A percentile compares a stretch with the other conserved stretches of the same genome.
Evolutionary conservation across 2,329 filamentous ascomycete species (phyloP).

Genomic region (Lachnellula willkommii): DNA sequence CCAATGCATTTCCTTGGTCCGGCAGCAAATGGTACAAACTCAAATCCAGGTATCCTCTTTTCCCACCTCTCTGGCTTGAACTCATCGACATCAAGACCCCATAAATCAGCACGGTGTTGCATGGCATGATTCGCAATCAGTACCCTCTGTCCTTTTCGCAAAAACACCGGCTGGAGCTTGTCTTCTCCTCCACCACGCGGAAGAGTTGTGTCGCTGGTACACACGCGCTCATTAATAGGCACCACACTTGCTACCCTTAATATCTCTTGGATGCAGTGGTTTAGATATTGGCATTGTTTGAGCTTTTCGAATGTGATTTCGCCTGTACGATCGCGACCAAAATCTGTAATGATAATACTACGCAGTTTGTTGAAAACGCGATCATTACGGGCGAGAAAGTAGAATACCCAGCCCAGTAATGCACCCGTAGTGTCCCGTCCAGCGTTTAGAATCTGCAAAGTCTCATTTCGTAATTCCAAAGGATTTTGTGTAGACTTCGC

Average conservation of each 20-base stretch:
- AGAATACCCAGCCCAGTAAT: constrained; percentile 44
- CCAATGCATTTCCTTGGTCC: constrained; percentile 42
- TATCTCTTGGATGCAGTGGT: constrained; percentile 30
- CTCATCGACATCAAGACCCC: constrained; percentile 51
- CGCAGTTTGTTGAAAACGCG: constrained; percentile 39
- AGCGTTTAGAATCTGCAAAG: constrained; percentile 37
- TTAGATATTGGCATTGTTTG: constrained; percentile 20
- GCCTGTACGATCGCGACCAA: constrained; percentile 26
- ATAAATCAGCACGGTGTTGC: constrained; percentile 48
- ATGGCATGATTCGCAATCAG: constrained; percentile 26
- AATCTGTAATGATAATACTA: constrained; percentile 32
- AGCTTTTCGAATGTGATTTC: constrained; percentile 12
- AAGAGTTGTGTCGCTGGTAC: constrained; percentile 38
- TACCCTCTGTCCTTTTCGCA: constrained; percentile 25
- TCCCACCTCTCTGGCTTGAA: constrained; percentile 25
- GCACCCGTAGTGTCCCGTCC: constrained; percentile 52
- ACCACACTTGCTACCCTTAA: constrained; percentile 44
- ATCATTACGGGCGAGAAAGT: constrained; percentile 36
- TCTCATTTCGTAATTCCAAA: constrained; percentile 20
- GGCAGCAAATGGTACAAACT: constrained; percentile 3
- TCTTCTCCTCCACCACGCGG: constrained; percentile 34
- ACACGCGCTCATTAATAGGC: constrained; percentile 47
- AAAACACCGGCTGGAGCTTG: constrained; percentile 28
- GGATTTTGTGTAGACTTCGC: constrained; percentile 16
- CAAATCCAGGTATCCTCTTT: constrained; percentile 15